phyloP scores from a whole-genome alignment of 768 basidiomycete species.

The Trametes meyenii region DNA sequence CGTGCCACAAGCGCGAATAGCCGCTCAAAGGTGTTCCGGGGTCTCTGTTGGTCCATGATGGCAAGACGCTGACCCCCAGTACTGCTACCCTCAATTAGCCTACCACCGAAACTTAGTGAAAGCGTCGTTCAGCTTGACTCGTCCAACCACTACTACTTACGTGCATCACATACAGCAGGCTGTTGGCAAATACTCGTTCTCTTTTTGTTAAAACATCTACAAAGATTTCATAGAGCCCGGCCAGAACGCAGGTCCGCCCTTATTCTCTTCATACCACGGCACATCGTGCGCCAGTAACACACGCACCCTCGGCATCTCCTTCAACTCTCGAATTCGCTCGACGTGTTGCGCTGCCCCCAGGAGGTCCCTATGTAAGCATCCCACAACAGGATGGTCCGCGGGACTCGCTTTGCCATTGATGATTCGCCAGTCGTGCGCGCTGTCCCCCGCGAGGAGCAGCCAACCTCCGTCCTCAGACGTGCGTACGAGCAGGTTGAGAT shows the following conservation, averaged over 20 bases:
- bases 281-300: conserved; percentile 58
- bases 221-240: conserved; percentile 26
- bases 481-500: conserved; percentile 56
- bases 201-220: background rate
- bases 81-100: too few species aligned
- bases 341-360: conserved; percentile 47
- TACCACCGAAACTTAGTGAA: too few species aligned
- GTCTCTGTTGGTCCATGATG: too few species aligned
- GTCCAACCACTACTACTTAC: too few species aligned
- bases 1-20: too few species aligned
- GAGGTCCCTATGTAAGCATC: conserved; percentile 49
- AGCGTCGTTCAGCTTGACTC: too few species aligned
- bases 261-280: conserved; percentile 52
- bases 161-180: too few species aligned
- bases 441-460: conserved; percentile 31
- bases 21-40: too few species aligned
- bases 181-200: too few species aligned
- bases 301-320: conserved; percentile 39
- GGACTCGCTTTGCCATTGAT: conserved; percentile 45
- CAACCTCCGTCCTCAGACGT: conserved; percentile 57
- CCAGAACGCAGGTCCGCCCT: conserved; percentile 44
- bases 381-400: conserved; percentile 28
- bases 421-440: conserved; percentile 13
- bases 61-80: too few species aligned
- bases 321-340: conserved; percentile 38